Evolutionary conservation across 495 filamentous ascomycete genomes (phyloP).

Genomic region (Rhypophila decipiens): DNA sequence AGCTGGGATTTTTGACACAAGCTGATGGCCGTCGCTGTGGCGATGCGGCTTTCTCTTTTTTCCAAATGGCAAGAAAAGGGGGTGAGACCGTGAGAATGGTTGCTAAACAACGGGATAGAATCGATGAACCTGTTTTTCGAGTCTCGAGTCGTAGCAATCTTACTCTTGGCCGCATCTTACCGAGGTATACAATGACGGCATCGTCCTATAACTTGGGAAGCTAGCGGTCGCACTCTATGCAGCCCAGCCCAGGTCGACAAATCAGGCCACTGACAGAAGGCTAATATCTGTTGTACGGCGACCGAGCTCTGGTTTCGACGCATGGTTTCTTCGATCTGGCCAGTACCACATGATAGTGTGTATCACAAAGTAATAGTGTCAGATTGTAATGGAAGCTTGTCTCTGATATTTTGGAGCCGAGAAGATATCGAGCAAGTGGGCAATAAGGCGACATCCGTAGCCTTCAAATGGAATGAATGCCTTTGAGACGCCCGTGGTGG

Average conservation of each 20-base stretch:
- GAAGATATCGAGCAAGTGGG: too few species aligned
- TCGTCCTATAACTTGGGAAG: not conserved
- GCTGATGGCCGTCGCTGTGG: too few species aligned
- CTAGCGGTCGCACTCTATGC: not conserved
- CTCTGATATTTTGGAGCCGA: too few species aligned
- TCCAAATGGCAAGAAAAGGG: not conserved
- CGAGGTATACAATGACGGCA: not conserved
- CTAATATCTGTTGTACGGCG: too few species aligned
- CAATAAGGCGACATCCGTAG: too few species aligned
- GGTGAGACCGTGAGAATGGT: not conserved
- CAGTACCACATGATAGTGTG: too few species aligned
- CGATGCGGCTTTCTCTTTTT: not conserved
- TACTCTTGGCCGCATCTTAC: not conserved
- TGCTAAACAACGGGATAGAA: not conserved
- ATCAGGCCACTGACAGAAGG: not conserved
- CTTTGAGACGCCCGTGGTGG: too few species aligned
- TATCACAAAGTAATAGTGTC: too few species aligned
- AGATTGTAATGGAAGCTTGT: too few species aligned
- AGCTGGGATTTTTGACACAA: too few species aligned
- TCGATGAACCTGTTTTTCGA: not conserved
- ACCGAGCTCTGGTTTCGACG: too few species aligned
- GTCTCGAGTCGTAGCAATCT: not conserved
- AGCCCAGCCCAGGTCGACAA: not conserved
- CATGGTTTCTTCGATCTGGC: not conserved
- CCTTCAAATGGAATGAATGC: too few species aligned